Evolutionary conservation across 306 rosid species (phyloP).

Genomic region (Dryas drummondii): DNA sequence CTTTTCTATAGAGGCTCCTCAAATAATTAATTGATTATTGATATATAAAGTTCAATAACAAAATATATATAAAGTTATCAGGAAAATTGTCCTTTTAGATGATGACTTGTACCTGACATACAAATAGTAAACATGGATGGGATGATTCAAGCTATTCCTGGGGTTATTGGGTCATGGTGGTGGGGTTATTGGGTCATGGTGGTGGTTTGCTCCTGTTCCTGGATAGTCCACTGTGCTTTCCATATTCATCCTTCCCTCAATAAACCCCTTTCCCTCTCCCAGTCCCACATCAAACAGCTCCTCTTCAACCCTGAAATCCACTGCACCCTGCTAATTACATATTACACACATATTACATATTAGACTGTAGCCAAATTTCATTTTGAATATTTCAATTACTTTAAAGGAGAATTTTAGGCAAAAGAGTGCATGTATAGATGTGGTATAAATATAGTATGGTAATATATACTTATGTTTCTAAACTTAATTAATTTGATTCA

Average conservation of each 20-base stretch:
- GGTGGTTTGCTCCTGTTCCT: conserved; percentile 13
- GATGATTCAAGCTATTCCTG: background rate
- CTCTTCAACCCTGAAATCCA: background rate
- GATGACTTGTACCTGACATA: too few species aligned
- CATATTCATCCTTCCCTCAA: conserved; percentile 6
- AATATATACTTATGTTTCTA: background rate
- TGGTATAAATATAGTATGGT: background rate
- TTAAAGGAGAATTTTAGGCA: background rate
- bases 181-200: conserved; percentile 2
- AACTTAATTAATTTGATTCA: too few species aligned
- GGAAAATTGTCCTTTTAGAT: too few species aligned
- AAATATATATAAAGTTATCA: too few species aligned
- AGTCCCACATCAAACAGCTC: background rate
- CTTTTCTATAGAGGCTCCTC: too few species aligned
- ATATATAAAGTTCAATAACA: too few species aligned
- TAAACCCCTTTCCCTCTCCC: background rate
- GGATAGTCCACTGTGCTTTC: conserved; percentile 14
- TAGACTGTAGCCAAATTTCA: too few species aligned
- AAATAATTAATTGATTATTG: too few species aligned
- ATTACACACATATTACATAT: too few species aligned
- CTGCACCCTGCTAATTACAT: background rate
- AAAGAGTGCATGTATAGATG: background rate
- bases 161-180: conserved; percentile 3
- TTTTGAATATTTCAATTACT: too few species aligned
- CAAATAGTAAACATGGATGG: too few species aligned